Conservation (phyloP, 345 rosid genomes). For the Ceriops tagal region DNA sequence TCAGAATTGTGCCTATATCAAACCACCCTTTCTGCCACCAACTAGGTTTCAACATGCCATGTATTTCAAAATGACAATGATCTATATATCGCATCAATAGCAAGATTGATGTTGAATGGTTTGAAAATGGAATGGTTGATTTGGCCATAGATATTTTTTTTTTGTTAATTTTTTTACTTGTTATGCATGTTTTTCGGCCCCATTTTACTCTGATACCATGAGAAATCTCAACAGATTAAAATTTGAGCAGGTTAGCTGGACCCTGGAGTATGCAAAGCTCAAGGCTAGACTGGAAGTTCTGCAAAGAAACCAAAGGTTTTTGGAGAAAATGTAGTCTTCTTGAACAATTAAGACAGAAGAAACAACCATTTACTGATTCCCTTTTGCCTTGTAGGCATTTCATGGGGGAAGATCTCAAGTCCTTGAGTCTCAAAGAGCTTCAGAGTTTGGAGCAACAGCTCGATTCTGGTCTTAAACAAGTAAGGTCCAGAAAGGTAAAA, state of each 20-base stretch:
- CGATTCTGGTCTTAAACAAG: slow-evolving; percentile 65
- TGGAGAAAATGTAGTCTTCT: neutral
- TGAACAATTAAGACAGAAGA: neutral
- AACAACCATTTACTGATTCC: neutral
- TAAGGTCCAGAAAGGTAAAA: slow-evolving; percentile 65
- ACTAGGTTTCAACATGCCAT: neutral
- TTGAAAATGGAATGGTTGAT: too few species aligned
- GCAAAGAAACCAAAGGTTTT: slow-evolving; percentile 77
- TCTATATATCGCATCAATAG: too few species aligned
- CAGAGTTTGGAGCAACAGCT: slow-evolving; percentile 83
- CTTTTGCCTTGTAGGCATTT: slow-evolving; percentile 51
- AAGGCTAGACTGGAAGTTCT: slow-evolving; percentile 84
- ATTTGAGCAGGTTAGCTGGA: slow-evolving; percentile 65
- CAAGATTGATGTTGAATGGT: too few species aligned
- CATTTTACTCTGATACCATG: neutral
- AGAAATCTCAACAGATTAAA: neutral
- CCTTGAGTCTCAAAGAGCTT: slow-evolving; percentile 66
- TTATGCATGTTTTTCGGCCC: neutral
- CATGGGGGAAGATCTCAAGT: slow-evolving; percentile 82
- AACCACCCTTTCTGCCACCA: too few species aligned
- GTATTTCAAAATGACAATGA: neutral
- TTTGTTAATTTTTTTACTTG: too few species aligned
- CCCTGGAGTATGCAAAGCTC: slow-evolving; percentile 79
- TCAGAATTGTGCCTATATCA: neutral
- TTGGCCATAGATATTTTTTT: too few species aligned